Evolutionary conservation across 352 stramenopile genomes (phyloP).

Genomic region (Achlya hypogyna): DNA sequence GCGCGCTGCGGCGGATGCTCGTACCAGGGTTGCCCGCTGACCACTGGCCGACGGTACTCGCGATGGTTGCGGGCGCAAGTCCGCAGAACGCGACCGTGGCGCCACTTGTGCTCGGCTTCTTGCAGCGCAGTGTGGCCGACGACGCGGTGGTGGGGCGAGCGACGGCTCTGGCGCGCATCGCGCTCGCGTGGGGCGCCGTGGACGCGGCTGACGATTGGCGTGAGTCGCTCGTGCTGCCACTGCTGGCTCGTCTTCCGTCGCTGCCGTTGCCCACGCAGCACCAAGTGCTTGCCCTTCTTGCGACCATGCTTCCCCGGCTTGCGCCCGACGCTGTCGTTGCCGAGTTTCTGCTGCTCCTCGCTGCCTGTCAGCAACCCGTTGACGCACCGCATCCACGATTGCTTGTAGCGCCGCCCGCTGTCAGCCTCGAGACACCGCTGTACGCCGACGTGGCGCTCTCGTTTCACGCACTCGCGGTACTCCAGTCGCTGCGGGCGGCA

Average conservation of each 20-base stretch:
- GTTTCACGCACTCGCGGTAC: background rate
- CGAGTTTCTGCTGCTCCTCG: background rate
- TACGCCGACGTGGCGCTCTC: background rate
- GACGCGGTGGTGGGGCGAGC: background rate
- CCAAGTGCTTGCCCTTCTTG: background rate
- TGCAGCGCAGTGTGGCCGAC: background rate
- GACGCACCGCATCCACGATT: background rate
- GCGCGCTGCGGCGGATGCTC: background rate
- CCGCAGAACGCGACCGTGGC: background rate
- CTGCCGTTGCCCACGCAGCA: background rate
- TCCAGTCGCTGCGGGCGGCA: background rate
- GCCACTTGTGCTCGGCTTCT: background rate
- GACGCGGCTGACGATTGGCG: background rate
- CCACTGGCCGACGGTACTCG: background rate
- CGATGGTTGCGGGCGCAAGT: background rate
- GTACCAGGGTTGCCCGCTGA: background rate
- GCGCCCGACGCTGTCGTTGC: background rate
- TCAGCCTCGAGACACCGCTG: background rate
- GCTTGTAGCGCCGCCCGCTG: background rate
- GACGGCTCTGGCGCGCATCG: background rate
- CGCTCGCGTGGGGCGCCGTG: background rate
- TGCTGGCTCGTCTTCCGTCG: background rate
- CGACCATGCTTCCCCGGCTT: background rate
- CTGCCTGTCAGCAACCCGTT: background rate
- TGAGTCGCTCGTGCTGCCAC: background rate